phyloP scores from a whole-genome alignment of 768 basidiomycete species.

The Pulveroboletus sp. region DNA sequence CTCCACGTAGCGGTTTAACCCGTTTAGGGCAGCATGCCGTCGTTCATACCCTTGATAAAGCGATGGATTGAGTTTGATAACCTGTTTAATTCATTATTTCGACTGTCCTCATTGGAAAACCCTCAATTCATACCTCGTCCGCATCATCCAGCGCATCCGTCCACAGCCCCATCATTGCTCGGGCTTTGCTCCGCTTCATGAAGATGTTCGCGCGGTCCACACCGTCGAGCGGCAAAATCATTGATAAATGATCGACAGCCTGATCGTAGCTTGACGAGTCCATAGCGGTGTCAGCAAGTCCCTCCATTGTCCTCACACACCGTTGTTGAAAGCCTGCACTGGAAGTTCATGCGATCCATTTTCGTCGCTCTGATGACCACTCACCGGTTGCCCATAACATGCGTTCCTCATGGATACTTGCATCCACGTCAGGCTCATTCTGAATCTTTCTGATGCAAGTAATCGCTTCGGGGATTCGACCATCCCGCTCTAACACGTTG shows the following conservation, averaged over 20 bases:
- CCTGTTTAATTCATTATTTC: no score
- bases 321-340: background rate
- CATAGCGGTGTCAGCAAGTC: background rate
- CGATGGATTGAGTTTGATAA: no score
- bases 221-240: no score
- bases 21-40: no score
- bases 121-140: no score
- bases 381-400: constrained; percentile 4
- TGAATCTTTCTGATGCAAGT: constrained; percentile 1
- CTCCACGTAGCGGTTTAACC: no score
- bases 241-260: background rate
- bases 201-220: background rate
- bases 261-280: background rate
- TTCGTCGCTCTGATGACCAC: background rate
- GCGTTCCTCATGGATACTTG: background rate
- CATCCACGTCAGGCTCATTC: background rate
- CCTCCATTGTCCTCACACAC: background rate
- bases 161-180: background rate
- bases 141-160: constrained; percentile 1
- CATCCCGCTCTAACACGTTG: background rate
- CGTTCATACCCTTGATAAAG: no score
- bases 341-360: background rate
- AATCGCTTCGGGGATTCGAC: background rate
- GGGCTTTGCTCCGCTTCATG: background rate
- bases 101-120: no score